phyloP scores from a whole-genome alignment of 2,329 filamentous ascomycete species.

The Trichophyton mentagrophytes region DNA sequence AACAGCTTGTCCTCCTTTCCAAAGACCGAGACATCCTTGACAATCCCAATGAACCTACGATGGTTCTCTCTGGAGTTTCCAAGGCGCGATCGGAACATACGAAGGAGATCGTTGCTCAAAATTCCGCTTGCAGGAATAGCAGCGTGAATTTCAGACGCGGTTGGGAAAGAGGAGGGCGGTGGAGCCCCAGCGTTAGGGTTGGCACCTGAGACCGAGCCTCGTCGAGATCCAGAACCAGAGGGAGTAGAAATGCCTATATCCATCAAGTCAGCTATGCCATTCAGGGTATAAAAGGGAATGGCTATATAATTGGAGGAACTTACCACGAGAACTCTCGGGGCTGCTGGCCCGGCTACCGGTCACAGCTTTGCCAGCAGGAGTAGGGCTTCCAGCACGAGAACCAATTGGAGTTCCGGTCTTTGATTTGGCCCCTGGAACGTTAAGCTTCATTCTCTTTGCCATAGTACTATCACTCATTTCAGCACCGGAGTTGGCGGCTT shows the following conservation, averaged over 20 bases:
- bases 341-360: slow-evolving; percentile 30
- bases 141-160: slow-evolving; percentile 35
- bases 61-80: slow-evolving; percentile 32
- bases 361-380: slow-evolving; percentile 18
- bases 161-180: slow-evolving; percentile 24
- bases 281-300: neutral
- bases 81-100: slow-evolving; percentile 31
- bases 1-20: slow-evolving; percentile 33
- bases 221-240: neutral
- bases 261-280: neutral
- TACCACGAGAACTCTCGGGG: slow-evolving; percentile 21
- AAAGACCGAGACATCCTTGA: slow-evolving; percentile 33
- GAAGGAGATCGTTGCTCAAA: slow-evolving; percentile 32
- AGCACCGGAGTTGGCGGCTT: slow-evolving; percentile 36
- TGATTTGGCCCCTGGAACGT: slow-evolving; percentile 28
- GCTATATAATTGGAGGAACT: neutral
- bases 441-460: slow-evolving; percentile 38
- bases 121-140: slow-evolving; percentile 36
- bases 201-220: slow-evolving; percentile 2
- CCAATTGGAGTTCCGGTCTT: slow-evolving; percentile 34
- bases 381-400: slow-evolving; percentile 38
- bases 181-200: neutral
- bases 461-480: slow-evolving; percentile 35
- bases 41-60: slow-evolving; percentile 31
- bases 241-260: slow-evolving; percentile 7